Evolutionary conservation across 768 basidiomycete genomes (phyloP).

Genomic region (Neoboletus brunneissimus): DNA sequence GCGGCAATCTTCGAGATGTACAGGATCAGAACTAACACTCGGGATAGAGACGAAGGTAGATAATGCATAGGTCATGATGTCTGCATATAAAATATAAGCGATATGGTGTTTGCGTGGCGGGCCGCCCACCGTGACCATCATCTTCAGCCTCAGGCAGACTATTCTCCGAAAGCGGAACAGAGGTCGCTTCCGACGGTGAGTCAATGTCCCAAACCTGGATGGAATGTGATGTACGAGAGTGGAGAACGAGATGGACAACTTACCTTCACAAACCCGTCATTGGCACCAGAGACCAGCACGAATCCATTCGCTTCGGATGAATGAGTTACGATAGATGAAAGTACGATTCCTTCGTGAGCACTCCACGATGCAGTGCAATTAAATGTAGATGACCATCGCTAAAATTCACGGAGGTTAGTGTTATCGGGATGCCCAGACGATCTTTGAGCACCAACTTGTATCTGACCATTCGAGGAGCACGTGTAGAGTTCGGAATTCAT

Average conservation of each 20-base stretch:
- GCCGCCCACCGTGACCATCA: constrained; percentile 22
- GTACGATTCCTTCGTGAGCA: constrained; percentile 77
- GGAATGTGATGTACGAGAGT: neutral
- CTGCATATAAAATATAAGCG: constrained; percentile 32
- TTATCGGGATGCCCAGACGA: neutral
- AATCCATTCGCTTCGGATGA: constrained; percentile 23
- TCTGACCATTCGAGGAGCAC: constrained; percentile 61
- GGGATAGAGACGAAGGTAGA: constrained; percentile 85
- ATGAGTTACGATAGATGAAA: constrained; percentile 68
- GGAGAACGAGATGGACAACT: neutral
- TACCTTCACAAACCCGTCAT: constrained; percentile 84
- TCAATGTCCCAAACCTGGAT: constrained; percentile 55
- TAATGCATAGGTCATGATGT: constrained; percentile 74
- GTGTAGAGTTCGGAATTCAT: constrained; percentile 64
- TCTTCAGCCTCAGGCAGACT: constrained; percentile 10
- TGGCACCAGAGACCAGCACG: constrained; percentile 73
- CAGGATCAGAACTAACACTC: constrained; percentile 70
- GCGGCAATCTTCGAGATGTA: constrained; percentile 81
- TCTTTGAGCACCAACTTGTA: constrained; percentile 50
- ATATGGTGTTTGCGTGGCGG: neutral
- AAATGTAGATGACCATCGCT: constrained; percentile 85
- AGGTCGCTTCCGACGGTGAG: constrained; percentile 15
- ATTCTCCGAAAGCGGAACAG: neutral
- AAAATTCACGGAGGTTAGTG: neutral
- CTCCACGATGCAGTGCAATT: constrained; percentile 81